phyloP scores from a whole-genome alignment of 1,284 basidiomycete genomes.

The Erythrobasidium hasegawianum region DNA sequence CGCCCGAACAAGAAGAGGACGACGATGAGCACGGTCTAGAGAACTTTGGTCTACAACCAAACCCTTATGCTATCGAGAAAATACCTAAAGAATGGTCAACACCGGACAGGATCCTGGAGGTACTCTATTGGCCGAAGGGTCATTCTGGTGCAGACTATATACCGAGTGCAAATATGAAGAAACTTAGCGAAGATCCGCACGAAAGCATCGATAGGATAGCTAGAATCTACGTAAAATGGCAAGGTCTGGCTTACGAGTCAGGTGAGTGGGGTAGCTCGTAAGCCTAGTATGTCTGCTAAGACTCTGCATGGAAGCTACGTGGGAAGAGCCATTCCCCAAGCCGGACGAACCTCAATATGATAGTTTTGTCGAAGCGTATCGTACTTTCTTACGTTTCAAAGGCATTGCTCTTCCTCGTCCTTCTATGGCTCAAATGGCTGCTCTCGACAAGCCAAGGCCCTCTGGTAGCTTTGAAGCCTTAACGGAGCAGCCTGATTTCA shows the following conservation, averaged over 20 bases:
- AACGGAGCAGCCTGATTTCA: slow-evolving; percentile 39
- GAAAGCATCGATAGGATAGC: slow-evolving; percentile 38
- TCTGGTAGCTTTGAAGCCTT: slow-evolving; percentile 31
- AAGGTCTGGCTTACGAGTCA: slow-evolving; percentile 39
- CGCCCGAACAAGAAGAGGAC: slow-evolving; percentile 27
- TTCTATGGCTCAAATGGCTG: slow-evolving; percentile 28
- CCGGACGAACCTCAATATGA: slow-evolving; percentile 38
- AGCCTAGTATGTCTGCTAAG: neutral
- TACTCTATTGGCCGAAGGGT: slow-evolving; percentile 31
- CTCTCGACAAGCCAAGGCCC: slow-evolving; percentile 37
- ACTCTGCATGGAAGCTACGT: slow-evolving; percentile 1
- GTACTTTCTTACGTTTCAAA: slow-evolving; percentile 35
- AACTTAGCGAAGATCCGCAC: slow-evolving; percentile 30
- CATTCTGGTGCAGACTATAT: slow-evolving; percentile 4
- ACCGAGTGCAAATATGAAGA: slow-evolving; percentile 20
- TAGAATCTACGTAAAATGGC: slow-evolving; percentile 42
- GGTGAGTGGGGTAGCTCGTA: slow-evolving; percentile 21
- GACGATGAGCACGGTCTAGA: slow-evolving; percentile 17
- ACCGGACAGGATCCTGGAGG: slow-evolving; percentile 42
- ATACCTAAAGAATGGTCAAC: slow-evolving; percentile 42
- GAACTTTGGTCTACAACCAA: slow-evolving; percentile 35
- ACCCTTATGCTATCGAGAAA: slow-evolving; percentile 36
- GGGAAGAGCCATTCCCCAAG: slow-evolving; percentile 34
- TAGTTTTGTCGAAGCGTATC: slow-evolving; percentile 39
- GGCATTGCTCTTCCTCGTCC: slow-evolving; percentile 37